These are phyloP conservation scores for Xylaria sp. DNA, from an alignment of 2,329 filamentous ascomycete genomes.

Conservation along the genomic window DNA sequence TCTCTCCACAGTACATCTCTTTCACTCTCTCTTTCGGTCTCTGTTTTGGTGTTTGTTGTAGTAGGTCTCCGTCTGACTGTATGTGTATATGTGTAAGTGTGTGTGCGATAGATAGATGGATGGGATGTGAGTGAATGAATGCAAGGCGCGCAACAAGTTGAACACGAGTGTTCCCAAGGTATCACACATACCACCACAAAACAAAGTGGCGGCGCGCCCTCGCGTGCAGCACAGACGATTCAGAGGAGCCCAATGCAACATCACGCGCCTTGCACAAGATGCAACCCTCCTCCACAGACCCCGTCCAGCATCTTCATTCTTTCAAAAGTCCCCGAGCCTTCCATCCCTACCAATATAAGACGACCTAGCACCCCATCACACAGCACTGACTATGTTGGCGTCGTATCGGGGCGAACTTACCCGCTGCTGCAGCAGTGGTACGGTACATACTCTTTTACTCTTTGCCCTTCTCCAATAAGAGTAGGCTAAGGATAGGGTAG, in stretches of 20 bases:
- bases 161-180: constrained; percentile 6
- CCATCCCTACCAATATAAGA: constrained; percentile 27
- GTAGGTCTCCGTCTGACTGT: background rate
- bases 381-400: constrained; percentile 4
- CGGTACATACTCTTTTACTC: background rate
- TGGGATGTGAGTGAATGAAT: background rate
- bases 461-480: constrained; percentile 7
- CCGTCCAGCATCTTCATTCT: background rate
- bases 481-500: constrained; percentile 33
- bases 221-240: constrained; percentile 7
- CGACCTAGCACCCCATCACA: constrained; percentile 10
- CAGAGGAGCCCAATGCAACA: constrained; percentile 30
- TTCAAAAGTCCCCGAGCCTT: constrained; percentile 30
- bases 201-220: constrained; percentile 18
- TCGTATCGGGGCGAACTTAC: constrained; percentile 31
- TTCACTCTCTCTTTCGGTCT: background rate
- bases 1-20: background rate
- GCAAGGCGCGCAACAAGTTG: constrained; percentile 2
- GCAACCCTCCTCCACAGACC: constrained; percentile 30
- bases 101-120: constrained; percentile 4
- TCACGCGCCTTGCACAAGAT: constrained; percentile 20
- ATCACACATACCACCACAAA: constrained; percentile 4
- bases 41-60: background rate
- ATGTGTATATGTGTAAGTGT: background rate
- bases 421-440: constrained; percentile 25